A percentile compares a stretch with the other conserved stretches of the same genome.
phyloP scores from a whole-genome alignment of 2,329 filamentous ascomycete species.

The Botrytis squamosa region DNA sequence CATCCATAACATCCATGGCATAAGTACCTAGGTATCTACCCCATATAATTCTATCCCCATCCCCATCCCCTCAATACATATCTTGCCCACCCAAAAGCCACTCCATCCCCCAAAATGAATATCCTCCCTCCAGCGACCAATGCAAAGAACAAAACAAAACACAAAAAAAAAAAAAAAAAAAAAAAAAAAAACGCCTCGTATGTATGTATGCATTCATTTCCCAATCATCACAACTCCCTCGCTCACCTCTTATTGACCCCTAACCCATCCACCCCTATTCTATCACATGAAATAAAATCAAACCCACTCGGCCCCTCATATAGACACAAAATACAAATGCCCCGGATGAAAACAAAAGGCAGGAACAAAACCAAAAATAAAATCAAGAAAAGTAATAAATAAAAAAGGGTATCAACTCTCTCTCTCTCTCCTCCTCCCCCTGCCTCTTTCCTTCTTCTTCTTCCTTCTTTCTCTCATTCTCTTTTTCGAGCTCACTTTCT shows the following conservation, averaged over 20 bases:
- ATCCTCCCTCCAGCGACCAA: neutral
- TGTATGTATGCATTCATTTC: neutral
- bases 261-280: neutral
- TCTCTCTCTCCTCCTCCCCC: neutral
- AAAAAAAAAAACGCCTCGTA: neutral
- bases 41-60: neutral
- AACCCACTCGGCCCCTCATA: neutral
- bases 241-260: neutral
- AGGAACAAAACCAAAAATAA: neutral
- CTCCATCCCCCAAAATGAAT: neutral
- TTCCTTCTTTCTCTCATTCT: too few relatives aligned
- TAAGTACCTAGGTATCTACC: neutral
- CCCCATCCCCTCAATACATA: neutral
- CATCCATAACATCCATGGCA: too few relatives aligned
- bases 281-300: neutral
- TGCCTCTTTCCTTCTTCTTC: neutral
- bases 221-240: neutral
- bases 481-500: neutral
- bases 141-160: neutral
- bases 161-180: neutral
- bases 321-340: neutral
- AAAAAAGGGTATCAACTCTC: conserved; percentile 7
- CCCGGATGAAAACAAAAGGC: neutral
- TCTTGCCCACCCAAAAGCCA: neutral
- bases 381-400: neutral